Evolutionary conservation across 164 flowering plant genomes (phyloP).

Genomic region (Protea cynaroides): DNA sequence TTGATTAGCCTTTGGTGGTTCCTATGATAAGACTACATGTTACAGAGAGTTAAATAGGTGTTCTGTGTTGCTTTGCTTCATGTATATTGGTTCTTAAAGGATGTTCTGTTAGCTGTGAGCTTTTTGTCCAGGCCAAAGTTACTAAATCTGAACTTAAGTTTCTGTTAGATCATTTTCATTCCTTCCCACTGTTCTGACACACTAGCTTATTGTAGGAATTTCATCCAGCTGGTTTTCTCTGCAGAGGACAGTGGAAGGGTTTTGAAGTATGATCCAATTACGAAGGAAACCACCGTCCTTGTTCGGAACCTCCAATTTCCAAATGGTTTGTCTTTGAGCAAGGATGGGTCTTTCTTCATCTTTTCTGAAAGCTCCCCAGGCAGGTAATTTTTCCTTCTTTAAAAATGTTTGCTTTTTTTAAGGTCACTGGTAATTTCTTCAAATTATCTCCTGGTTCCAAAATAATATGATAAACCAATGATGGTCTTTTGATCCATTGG

Average conservation of each 20-base stretch:
- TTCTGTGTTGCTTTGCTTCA: not conserved
- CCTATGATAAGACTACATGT: not conserved
- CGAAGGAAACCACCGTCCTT: conserved; percentile 70
- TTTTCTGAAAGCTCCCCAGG: conserved; percentile 68
- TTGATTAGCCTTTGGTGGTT: too few relatives aligned
- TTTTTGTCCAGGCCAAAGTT: too few relatives aligned
- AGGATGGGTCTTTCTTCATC: conserved; percentile 68
- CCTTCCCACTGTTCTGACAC: not conserved
- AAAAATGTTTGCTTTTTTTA: not conserved
- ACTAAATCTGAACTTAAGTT: not conserved
- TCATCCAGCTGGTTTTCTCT: conserved; percentile 74
- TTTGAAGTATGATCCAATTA: conserved; percentile 65
- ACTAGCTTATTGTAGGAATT: conserved; percentile 53
- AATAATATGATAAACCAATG: not conserved
- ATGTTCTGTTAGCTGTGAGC: too few relatives aligned
- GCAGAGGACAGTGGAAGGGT: conserved; percentile 74
- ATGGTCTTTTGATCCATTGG: not conserved
- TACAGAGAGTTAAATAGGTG: too few relatives aligned
- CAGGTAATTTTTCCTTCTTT: conserved; percentile 30
- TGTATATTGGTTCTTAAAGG: too few relatives aligned
- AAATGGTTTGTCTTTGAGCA: conserved; percentile 78
- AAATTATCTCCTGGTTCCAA: not conserved
- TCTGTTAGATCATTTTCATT: not conserved
- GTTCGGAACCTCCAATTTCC: conserved; percentile 61
- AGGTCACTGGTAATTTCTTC: not conserved